phyloP scores from a whole-genome alignment of 2,329 filamentous ascomycete genomes.

The Fusarium albosuccineum region DNA sequence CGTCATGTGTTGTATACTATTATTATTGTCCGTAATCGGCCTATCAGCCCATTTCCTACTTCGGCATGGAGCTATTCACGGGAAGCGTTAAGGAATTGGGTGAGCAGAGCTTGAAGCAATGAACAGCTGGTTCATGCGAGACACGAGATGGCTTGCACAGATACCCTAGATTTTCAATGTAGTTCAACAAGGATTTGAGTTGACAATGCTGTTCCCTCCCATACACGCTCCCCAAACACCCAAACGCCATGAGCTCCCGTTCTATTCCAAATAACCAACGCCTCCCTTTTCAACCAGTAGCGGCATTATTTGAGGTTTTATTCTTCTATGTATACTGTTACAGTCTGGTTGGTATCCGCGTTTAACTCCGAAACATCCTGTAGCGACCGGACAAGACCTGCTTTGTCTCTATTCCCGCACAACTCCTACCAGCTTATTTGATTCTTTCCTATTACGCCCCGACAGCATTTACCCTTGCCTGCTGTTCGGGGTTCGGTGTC shows the following conservation, averaged over 20 bases:
- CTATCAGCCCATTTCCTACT: neutral
- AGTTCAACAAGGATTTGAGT: conserved; percentile 8
- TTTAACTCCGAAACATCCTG: conserved; percentile 9
- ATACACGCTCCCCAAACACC: neutral
- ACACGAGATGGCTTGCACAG: conserved; percentile 27
- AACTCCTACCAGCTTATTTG: neutral
- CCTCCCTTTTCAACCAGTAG: conserved; percentile 6
- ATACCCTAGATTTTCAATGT: conserved; percentile 41
- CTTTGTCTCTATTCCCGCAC: conserved; percentile 12
- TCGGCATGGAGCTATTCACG: conserved; percentile 7
- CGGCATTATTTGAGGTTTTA: conserved; percentile 12
- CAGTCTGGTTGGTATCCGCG: conserved; percentile 26
- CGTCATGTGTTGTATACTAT: conserved; percentile 35
- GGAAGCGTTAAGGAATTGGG: conserved; percentile 12
- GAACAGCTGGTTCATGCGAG: conserved; percentile 18
- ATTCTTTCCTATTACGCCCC: conserved; percentile 25
- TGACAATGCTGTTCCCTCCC: neutral
- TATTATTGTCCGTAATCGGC: neutral
- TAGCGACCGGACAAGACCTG: conserved; percentile 36
- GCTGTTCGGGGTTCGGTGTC: conserved; percentile 63
- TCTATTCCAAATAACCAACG: neutral
- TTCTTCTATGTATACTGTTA: conserved; percentile 30
- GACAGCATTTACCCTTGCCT: conserved; percentile 49
- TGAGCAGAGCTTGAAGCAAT: conserved; percentile 15
- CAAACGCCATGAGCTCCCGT: neutral